Evolutionary conservation across 2,329 filamentous ascomycete species (phyloP), one percentile per base, ranked within the genome.

Genomic region (Sporothrix luriei): DNA sequence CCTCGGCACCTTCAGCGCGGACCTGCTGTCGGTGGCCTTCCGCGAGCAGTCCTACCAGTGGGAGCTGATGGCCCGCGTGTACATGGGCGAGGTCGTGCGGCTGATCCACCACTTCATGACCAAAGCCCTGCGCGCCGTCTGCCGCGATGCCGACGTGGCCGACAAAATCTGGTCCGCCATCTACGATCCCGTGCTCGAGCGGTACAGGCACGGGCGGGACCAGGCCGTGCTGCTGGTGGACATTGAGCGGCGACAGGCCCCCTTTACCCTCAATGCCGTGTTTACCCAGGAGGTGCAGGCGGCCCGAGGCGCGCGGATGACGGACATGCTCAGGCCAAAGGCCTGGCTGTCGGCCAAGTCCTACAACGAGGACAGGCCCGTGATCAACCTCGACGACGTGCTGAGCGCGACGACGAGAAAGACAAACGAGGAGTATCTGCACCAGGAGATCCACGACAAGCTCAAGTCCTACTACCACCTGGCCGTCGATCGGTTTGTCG

Each of bases 81-180:
- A 13, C 24, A 52, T 52, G 49, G 49, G 49, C 21, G 49, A 52
- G 49, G 49, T 26, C 49, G 49, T 52, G 49, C n/a, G 21, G 24
- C 21, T 52, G 7, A 52, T 52, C 49, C 49, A 52, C 24, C 49
- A 52, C 24, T 52, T 52, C 49, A 52, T 52, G 49, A 52, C n/a
- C 7, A 26, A 26, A 24, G 49, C 49, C 13, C 49, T 52, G 10
- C 49, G n/a, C 24, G 21, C 49, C 2, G 21, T 52, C 11, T 52
- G 49, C n/a, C 9, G 9, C n/a, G 49, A 52, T 26, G 49, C 9
- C 13, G 49, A 52, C 49, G 24, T 52, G 1, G 24, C 49, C 49
- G 24, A 52, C 13, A 21, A 52, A 52, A 52, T 52, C 1, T 26
- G 49, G 21, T 52, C 49, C 3, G 49, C 49, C 7, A 52, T 52